Base-by-base conservation (phyloP, 177 flowering plant genomes). In the Vitis hybrid region DNA sequence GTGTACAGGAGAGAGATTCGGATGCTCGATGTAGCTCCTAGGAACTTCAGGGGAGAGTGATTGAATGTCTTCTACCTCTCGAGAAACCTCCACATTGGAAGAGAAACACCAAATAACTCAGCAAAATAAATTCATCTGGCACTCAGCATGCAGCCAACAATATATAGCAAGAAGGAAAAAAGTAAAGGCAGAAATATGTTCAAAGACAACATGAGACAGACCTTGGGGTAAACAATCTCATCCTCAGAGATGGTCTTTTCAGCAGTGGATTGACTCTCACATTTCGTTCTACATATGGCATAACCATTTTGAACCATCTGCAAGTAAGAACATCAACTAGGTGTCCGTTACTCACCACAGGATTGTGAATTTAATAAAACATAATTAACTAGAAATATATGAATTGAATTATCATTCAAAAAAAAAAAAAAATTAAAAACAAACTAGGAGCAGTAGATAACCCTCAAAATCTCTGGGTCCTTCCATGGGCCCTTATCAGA, bases 231-330 rank as follows among this genome's bases (percentile, higher is more conserved):
- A 12, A 70, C 65, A 7, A 58, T 71, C 39, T 84, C 88, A 76
- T 81, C 88, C 80, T 86, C 89, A 18, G 82, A 76, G 59, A 82
- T 83, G 17, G 83, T 80, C 80, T 88, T 90, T 84, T 86, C 91
- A 4, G 83, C 89, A 66, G 62, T 48, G 61, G 49, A 51, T 13
- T 74, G 69, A 51, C 52, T 15, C 49, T 54, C 66, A 18, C 56
- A 58, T 67, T 78, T 84, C 66, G 45, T 80, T 8, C 76, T 45
- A 76, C 92, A 91, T 78, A 84, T 89, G 65, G 89, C 90, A 14
- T 80, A 88, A 39, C 97, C 97, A 74, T 87, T 86, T 32, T 81
- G 91, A 69, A 92, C 90, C 85, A 80, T 79, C 97, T 94, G 79
- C 72, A 54, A 62, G 34, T 60, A 64, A 71, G 71, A 54, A 61